These are phyloP conservation scores for Backusella tarrabulga DNA, from an alignment of 192 early-diverging fungal genomes.

Conservation along the genomic window DNA sequence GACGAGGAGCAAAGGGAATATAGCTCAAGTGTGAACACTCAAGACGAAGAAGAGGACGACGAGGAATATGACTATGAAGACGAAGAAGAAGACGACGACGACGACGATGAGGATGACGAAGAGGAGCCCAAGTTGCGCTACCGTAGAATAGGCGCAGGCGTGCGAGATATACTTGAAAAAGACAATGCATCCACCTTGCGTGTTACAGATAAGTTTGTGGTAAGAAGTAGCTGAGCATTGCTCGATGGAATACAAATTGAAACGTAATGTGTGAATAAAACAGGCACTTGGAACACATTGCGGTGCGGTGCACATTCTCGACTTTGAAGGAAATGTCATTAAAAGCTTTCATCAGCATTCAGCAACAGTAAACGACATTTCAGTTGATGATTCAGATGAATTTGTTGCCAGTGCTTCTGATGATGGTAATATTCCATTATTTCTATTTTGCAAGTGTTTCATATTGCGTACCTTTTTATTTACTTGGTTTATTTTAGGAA, in stretches of 20 bases:
- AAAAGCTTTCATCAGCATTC: conserved; percentile 83
- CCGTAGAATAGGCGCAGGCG: conserved; percentile 73
- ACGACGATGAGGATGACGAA: conserved; percentile 69
- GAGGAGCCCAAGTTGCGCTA: conserved; percentile 94
- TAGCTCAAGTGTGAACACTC: background rate
- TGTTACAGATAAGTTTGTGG: conserved; percentile 85
- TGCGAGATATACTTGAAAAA: conserved; percentile 77
- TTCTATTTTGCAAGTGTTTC: background rate
- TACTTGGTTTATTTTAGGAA: conserved; percentile 47
- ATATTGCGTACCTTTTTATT: background rate
- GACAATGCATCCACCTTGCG: conserved; percentile 81
- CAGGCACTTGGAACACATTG: conserved; percentile 88
- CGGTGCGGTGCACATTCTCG: conserved; percentile 86
- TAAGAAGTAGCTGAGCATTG: conserved; percentile 28
- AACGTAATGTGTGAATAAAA: background rate
- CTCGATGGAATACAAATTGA: background rate
- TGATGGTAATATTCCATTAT: conserved; percentile 61
- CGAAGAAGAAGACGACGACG: conserved; percentile 39
- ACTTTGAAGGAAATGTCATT: conserved; percentile 88
- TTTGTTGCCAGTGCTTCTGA: conserved; percentile 91
- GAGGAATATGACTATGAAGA: conserved; percentile 32
- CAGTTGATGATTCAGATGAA: conserved; percentile 84
- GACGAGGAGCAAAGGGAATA: conserved; percentile 8
- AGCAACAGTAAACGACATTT: conserved; percentile 84
- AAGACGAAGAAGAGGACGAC: conserved; percentile 50